phyloP scores from a whole-genome alignment of 208 protist genomes.

The Leishmania tarentolae region DNA sequence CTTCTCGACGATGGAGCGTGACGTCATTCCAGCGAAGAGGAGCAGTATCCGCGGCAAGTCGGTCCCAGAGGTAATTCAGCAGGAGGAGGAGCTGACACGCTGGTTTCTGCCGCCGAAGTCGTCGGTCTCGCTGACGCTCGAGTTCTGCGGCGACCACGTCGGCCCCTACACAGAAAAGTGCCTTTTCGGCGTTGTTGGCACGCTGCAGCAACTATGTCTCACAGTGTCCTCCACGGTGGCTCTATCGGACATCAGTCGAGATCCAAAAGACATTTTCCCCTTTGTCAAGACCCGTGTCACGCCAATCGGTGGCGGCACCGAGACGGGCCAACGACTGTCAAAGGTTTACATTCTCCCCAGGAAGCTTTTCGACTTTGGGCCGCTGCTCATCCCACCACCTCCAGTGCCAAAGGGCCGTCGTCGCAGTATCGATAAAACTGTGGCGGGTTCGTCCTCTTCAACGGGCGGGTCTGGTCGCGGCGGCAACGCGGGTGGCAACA shows the following conservation, averaged over 20 bases:
- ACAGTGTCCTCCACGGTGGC: conserved; percentile 46
- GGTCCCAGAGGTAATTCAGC: conserved; percentile 22
- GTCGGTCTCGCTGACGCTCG: conserved; percentile 63
- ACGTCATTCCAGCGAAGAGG: conserved; percentile 55
- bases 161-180: conserved; percentile 41
- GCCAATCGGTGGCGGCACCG: conserved; percentile 1
- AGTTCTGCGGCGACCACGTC: conserved; percentile 79
- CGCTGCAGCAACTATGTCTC: conserved; percentile 63
- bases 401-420: conserved; percentile 32
- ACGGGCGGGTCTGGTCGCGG: not conserved
- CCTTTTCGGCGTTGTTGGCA: conserved; percentile 86
- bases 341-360: conserved; percentile 72
- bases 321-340: conserved; percentile 21
- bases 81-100: conserved; percentile 72
- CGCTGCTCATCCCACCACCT: conserved; percentile 83
- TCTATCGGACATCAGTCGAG: conserved; percentile 88
- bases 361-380: conserved; percentile 94
- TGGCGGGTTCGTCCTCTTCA: not conserved
- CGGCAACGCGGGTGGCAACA: conserved; percentile 1
- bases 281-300: conserved; percentile 37
- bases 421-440: conserved; percentile 32
- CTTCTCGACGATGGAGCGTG: conserved; percentile 71
- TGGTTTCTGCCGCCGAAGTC: conserved; percentile 83
- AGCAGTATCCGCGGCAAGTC: conserved; percentile 30
- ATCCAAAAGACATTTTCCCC: conserved; percentile 88